Conservation (phyloP, 768 basidiomycete species). For the Lactarius pseudohatsudake region DNA sequence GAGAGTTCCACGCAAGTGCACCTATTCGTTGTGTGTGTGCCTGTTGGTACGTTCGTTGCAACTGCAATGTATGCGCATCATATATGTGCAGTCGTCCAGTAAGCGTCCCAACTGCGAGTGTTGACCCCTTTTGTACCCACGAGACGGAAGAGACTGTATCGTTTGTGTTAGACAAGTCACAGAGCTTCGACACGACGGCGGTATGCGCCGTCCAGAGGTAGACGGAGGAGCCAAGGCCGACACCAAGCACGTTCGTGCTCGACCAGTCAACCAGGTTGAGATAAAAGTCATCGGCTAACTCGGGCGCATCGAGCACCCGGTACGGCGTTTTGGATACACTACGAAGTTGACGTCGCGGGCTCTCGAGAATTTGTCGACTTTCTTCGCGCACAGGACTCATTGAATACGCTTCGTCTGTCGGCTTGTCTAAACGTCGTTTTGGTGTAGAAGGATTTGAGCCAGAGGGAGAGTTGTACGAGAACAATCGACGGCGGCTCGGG, state of each 20-base stretch:
- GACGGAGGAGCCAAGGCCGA: constrained; percentile 88
- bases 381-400: constrained; percentile 86
- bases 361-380: constrained; percentile 78
- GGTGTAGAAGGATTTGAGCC: constrained; percentile 54
- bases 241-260: constrained; percentile 90
- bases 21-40: constrained; percentile 92
- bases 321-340: constrained; percentile 93
- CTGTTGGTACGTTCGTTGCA: constrained; percentile 76
- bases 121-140: constrained; percentile 93
- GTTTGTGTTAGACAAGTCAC: constrained; percentile 62
- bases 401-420: constrained; percentile 86
- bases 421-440: constrained; percentile 67
- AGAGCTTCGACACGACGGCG: constrained; percentile 87
- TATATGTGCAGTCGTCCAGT: constrained; percentile 89
- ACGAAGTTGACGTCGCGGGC: constrained; percentile 77
- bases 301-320: constrained; percentile 94
- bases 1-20: constrained; percentile 90
- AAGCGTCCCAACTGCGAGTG: constrained; percentile 92
- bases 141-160: constrained; percentile 86
- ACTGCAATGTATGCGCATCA: constrained; percentile 75
- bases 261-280: constrained; percentile 98
- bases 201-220: constrained; percentile 98
- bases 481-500: constrained; percentile 58
- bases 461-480: constrained; percentile 65
- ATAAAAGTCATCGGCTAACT: constrained; percentile 97